These are phyloP conservation scores for Babesia sp. DNA, from an alignment of 169 alveolate genomes.

Conservation along the genomic window DNA sequence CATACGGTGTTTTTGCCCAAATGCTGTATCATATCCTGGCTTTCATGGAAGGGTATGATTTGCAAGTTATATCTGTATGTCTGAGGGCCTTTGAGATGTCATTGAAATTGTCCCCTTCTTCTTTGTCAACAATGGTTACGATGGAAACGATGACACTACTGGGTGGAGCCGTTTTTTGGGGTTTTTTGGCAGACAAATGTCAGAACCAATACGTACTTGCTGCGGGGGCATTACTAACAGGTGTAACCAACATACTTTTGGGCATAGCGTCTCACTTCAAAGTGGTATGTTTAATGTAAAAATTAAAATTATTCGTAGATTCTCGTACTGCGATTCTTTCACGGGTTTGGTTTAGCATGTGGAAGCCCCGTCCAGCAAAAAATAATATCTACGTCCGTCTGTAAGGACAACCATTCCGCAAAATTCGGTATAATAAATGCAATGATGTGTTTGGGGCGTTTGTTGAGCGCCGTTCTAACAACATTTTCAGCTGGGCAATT, in stretches of 20 bases:
- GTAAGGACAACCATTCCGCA: not conserved
- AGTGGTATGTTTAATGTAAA: conserved; percentile 14
- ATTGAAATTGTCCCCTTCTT: conserved; percentile 79
- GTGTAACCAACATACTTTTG: conserved; percentile 81
- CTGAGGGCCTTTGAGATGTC: conserved; percentile 87
- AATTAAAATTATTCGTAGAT: conserved; percentile 3
- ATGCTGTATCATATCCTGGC: conserved; percentile 7
- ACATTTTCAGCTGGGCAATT: conserved; percentile 3
- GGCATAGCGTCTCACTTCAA: conserved; percentile 40
- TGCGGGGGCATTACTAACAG: conserved; percentile 83
- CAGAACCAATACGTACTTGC: conserved; percentile 82
- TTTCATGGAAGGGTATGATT: conserved; percentile 20
- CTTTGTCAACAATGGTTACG: conserved; percentile 78
- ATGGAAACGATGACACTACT: conserved; percentile 86
- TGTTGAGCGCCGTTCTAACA: conserved; percentile 18
- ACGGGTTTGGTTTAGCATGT: conserved; percentile 51
- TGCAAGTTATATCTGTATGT: conserved; percentile 8
- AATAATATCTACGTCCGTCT: not conserved
- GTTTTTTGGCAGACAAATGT: conserved; percentile 82
- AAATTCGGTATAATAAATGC: conserved; percentile 32
- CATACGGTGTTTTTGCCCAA: not conserved
- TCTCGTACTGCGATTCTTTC: conserved; percentile 26
- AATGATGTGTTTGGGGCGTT: conserved; percentile 33
- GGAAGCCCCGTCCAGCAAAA: conserved; percentile 34
- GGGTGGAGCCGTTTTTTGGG: conserved; percentile 87